Percentiles rank a stretch among this genome's conserved stretches.
phyloP scores from a whole-genome alignment of 83 land plant species.

The Thuja plicata region DNA sequence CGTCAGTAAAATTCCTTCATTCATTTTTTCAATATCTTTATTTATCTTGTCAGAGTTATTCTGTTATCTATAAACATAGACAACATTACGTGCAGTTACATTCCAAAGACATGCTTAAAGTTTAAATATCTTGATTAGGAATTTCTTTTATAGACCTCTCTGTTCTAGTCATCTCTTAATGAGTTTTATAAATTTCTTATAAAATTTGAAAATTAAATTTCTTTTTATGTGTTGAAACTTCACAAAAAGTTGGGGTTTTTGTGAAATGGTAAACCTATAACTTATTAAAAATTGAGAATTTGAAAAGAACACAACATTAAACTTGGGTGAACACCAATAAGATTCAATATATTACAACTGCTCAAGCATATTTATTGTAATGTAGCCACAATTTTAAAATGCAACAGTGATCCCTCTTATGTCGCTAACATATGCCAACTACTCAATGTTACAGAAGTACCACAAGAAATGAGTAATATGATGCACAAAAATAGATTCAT shows the following conservation, averaged over 20 bases:
- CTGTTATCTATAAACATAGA: no score
- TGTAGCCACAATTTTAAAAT: not conserved
- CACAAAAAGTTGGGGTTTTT: not conserved
- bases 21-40: no score
- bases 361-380: not conserved
- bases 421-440: not conserved
- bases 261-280: not conserved
- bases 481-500: not conserved
- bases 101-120: no score
- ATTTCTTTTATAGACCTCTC: not conserved
- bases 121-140: not conserved
- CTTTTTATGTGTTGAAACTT: not conserved
- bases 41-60: no score
- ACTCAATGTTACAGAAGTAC: not conserved
- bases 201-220: not conserved
- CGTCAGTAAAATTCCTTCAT: no score
- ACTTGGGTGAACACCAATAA: not conserved
- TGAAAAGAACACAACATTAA: not conserved
- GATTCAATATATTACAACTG: not conserved
- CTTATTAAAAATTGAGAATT: not conserved
- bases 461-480: not conserved
- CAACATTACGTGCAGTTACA: no score
- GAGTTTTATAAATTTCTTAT: not conserved
- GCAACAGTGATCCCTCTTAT: not conserved
- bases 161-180: not conserved